These are phyloP conservation scores for Puccinia polysora DNA, from an alignment of 1,284 basidiomycete species.

Conservation along the genomic window DNA sequence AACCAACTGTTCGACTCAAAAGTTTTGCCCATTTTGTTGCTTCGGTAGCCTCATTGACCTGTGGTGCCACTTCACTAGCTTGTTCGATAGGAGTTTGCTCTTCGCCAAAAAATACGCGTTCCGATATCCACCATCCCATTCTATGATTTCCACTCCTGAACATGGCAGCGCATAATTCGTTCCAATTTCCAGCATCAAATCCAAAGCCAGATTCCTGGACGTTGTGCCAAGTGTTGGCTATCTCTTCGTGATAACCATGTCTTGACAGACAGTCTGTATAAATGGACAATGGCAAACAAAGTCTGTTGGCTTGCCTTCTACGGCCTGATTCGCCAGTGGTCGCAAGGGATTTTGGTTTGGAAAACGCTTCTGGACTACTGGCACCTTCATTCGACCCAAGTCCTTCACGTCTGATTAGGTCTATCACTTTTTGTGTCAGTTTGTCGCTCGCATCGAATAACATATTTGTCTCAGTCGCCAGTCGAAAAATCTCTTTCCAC, in stretches of 20 bases:
- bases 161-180: conserved; percentile 71
- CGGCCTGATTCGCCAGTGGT: conserved; percentile 22
- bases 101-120: conserved; percentile 25
- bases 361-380: not conserved
- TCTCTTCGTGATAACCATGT: conserved; percentile 62
- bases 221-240: conserved; percentile 66
- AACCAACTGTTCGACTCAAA: conserved; percentile 15
- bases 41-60: not conserved
- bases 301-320: conserved; percentile 57
- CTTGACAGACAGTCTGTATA: conserved; percentile 72
- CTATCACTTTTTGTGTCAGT: conserved; percentile 42
- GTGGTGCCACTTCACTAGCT: not conserved
- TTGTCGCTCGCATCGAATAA: conserved; percentile 29
- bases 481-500: conserved; percentile 67
- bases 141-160: conserved; percentile 57
- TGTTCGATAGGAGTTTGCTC: not conserved
- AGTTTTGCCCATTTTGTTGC: conserved; percentile 9
- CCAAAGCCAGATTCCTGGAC: conserved; percentile 67
- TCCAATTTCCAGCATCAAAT: conserved; percentile 91
- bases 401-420: conserved; percentile 46
- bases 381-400: conserved; percentile 43
- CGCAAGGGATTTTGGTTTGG: not conserved
- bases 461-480: conserved; percentile 53
- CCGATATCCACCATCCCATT: conserved; percentile 37
- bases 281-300: conserved; percentile 77